phyloP scores from a whole-genome alignment of 208 protist species.

The Leishmania aethiopica region DNA sequence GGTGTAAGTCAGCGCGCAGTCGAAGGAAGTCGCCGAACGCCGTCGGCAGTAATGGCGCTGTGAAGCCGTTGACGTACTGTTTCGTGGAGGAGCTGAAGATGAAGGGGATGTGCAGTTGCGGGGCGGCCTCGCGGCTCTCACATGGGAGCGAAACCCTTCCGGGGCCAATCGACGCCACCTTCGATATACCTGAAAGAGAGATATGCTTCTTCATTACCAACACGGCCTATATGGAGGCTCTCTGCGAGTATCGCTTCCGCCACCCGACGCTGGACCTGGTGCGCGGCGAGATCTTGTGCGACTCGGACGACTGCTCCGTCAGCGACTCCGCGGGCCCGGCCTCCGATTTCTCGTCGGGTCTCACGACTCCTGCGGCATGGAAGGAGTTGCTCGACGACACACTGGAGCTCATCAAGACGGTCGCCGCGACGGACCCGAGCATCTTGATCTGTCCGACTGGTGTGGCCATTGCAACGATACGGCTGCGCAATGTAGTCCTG shows the following conservation, averaged over 20 bases:
- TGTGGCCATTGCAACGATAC: background rate
- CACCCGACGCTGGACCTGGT: conserved; percentile 33
- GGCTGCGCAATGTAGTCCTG: conserved; percentile 17
- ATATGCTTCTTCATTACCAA: conserved; percentile 13
- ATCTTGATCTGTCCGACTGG: conserved; percentile 2
- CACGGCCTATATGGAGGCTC: conserved; percentile 30
- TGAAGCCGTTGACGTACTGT: background rate
- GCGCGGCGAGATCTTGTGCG: conserved; percentile 13
- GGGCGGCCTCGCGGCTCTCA: background rate
- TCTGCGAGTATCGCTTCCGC: conserved; percentile 39
- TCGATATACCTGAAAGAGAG: background rate
- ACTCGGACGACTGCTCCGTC: background rate
- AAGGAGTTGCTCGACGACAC: conserved; percentile 34
- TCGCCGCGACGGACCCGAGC: conserved; percentile 11
- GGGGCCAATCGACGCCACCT: background rate
- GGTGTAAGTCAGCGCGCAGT: background rate
- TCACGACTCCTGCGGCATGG: conserved; percentile 9
- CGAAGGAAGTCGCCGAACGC: background rate
- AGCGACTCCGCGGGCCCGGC: background rate
- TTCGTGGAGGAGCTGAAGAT: background rate
- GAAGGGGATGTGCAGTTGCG: background rate
- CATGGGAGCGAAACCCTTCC: background rate
- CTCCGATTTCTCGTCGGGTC: background rate
- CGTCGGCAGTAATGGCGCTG: background rate
- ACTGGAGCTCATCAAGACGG: conserved; percentile 42